A percentile compares a stretch with the other conserved stretches of the same genome.
Conservation (phyloP, 75 land plant genomes). For the Picea sitchensis region DNA sequence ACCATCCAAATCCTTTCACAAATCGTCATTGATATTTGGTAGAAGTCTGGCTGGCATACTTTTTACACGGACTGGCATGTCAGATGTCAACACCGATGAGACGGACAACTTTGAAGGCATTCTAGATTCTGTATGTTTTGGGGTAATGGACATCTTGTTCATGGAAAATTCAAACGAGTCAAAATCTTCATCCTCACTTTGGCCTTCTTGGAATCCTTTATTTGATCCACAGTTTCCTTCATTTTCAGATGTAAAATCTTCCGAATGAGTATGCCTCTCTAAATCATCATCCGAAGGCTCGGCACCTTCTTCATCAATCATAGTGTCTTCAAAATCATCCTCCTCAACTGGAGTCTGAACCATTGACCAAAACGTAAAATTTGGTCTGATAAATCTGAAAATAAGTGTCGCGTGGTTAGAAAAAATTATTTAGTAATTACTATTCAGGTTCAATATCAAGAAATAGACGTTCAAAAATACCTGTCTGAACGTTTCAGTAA, state of each 20-base stretch:
- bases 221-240: not conserved
- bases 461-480: conserved; percentile 19
- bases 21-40: not conserved
- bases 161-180: conserved; percentile 46
- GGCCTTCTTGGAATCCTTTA: conserved; percentile 18
- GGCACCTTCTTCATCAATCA: conserved; percentile 11
- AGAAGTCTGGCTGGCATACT: not conserved
- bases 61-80: not conserved
- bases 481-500: conserved; percentile 70
- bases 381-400: conserved; percentile 76
- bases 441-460: not conserved
- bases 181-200: conserved; percentile 25
- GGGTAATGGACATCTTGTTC: conserved; percentile 70
- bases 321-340: conserved; percentile 23
- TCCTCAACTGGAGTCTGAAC: conserved; percentile 51
- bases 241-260: not conserved
- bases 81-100: not conserved
- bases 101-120: not conserved
- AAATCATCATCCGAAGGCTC: conserved; percentile 21
- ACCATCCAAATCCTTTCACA: not conserved
- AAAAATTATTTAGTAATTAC: not conserved
- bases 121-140: conserved; percentile 19
- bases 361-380: conserved; percentile 74
- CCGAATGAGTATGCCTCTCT: not conserved
- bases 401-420: not conserved